phyloP scores from a whole-genome alignment of 768 basidiomycete species.

The Boletus sp. region DNA sequence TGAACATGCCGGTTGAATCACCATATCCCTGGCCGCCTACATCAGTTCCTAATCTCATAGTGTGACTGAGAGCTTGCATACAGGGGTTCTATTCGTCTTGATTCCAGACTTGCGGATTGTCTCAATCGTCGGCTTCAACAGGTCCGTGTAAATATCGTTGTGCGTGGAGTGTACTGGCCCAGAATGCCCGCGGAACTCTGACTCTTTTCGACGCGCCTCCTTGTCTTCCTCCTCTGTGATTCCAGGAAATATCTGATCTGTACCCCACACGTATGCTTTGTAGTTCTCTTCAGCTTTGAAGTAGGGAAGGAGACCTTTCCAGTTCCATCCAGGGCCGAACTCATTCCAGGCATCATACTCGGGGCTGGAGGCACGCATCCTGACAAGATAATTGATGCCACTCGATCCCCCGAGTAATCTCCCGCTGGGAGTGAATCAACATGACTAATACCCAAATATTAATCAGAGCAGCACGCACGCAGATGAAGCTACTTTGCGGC shows the following conservation, averaged over 20 bases:
- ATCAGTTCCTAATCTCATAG: not conserved
- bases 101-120: constrained; percentile 8
- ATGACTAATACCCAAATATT: too few species aligned
- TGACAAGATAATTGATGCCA: constrained; percentile 17
- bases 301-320: constrained; percentile 14
- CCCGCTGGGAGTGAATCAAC: constrained; percentile 6
- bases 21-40: constrained; percentile 6
- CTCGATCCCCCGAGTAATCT: constrained; percentile 21
- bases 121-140: constrained; percentile 12
- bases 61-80: not conserved
- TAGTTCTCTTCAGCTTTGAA: constrained; percentile 17
- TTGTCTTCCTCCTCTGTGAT: constrained; percentile 12
- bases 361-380: constrained; percentile 18
- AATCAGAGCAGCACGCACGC: constrained; percentile 2
- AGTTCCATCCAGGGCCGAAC: constrained; percentile 18
- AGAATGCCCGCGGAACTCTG: constrained; percentile 10
- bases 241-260: constrained; percentile 15
- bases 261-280: constrained; percentile 3
- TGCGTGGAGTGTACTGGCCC: constrained; percentile 15
- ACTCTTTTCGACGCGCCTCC: constrained; percentile 5
- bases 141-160: constrained; percentile 13
- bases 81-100: constrained; percentile 14
- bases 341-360: constrained; percentile 22
- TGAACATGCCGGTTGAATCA: constrained; percentile 18
- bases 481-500: not conserved